phyloP scores from a whole-genome alignment of 2,329 filamentous ascomycete genomes.

The Lecanicillium sp. region DNA sequence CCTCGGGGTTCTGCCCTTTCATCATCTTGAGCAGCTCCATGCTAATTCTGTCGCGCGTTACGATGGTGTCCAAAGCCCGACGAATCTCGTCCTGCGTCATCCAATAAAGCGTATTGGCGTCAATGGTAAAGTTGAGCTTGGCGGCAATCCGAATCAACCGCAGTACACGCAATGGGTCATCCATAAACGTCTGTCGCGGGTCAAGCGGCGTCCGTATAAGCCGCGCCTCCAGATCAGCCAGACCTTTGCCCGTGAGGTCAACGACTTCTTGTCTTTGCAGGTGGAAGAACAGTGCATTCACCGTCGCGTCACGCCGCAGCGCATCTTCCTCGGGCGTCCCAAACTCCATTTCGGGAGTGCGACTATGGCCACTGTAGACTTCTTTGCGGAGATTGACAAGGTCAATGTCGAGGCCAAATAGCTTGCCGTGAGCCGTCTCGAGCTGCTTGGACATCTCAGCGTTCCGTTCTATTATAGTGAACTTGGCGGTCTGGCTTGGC shows the following conservation, averaged over 20 bases:
- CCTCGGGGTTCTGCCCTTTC: constrained; percentile 1
- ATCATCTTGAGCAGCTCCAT: constrained; percentile 13
- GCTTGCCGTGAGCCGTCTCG: constrained; percentile 10
- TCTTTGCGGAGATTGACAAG: constrained; percentile 14
- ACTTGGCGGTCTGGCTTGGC: constrained; percentile 4
- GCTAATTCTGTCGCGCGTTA: constrained; percentile 12
- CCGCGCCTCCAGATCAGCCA: constrained; percentile 8
- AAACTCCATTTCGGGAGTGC: constrained; percentile 12
- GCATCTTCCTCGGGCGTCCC: constrained; percentile 13
- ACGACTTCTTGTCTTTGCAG: constrained; percentile 11
- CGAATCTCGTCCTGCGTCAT: constrained; percentile 9
- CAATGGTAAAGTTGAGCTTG: constrained; percentile 10
- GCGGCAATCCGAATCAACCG: constrained; percentile 10
- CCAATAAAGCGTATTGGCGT: neutral
- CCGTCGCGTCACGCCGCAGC: constrained; percentile 12
- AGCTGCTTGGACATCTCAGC: constrained; percentile 11
- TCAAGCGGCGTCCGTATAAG: constrained; percentile 12
- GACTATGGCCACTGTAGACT: constrained; percentile 11
- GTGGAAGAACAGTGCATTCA: constrained; percentile 12
- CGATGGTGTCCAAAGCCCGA: constrained; percentile 9
- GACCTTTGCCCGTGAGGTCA: constrained; percentile 10
- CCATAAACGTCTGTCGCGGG: constrained; percentile 11
- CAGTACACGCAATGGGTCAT: constrained; percentile 12
- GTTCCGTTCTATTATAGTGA: constrained; percentile 10
- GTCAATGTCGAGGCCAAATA: constrained; percentile 13